Evolutionary conservation across 2,329 filamentous ascomycete genomes (phyloP).

Genomic region (Magnaporthales sp.): DNA sequence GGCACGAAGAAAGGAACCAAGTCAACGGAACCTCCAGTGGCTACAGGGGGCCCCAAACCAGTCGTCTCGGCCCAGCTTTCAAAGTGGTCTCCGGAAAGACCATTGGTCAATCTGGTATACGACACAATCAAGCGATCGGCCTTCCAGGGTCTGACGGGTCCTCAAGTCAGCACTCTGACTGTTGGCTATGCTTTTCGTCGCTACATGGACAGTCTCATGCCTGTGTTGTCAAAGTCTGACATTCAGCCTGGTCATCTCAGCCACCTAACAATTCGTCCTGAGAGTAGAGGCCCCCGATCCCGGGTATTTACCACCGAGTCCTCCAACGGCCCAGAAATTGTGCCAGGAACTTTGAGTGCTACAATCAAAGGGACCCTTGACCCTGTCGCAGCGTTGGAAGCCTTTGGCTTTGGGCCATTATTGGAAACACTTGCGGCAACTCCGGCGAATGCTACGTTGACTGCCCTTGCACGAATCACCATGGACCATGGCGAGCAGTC

Average conservation of each 20-base stretch:
- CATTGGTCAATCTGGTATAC: conserved; percentile 24
- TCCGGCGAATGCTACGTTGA: background rate
- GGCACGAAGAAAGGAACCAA: conserved; percentile 6
- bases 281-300: background rate
- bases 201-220: conserved; percentile 23
- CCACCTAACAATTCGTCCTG: conserved; percentile 25
- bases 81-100: conserved; percentile 23
- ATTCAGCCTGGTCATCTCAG: conserved; percentile 30
- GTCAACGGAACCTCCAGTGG: background rate
- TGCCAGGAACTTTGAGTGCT: background rate
- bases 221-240: conserved; percentile 21
- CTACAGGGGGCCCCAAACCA: background rate
- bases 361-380: background rate
- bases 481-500: background rate
- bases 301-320: background rate
- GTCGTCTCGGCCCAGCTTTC: background rate
- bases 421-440: background rate
- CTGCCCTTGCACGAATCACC: background rate
- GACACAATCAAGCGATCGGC: conserved; percentile 24
- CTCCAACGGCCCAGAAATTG: background rate
- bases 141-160: conserved; percentile 23
- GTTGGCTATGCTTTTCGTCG: conserved; percentile 25
- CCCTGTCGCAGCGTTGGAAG: background rate
- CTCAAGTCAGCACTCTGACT: conserved; percentile 24
- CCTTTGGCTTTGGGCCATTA: conserved; percentile 1